Base-by-base conservation (phyloP, 1,284 basidiomycete species). In the Tausonia pullulans region DNA sequence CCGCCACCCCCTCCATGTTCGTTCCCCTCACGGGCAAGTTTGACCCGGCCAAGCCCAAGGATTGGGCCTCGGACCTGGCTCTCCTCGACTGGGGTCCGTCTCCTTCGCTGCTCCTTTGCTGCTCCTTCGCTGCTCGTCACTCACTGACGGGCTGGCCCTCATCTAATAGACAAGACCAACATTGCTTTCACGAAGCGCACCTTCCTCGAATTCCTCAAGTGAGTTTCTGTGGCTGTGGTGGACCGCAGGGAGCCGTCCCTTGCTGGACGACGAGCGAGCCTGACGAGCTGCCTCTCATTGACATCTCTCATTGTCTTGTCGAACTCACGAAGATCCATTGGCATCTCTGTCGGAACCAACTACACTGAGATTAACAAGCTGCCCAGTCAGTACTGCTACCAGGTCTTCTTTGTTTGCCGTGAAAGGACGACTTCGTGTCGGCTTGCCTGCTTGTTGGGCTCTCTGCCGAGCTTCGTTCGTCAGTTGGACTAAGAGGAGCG, bases 171-270 rank as follows among this genome's bases (percentile, higher is more conserved):
- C 45, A 59, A 45, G 44, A 50, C 58, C 27, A n/a, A 50, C 5
- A 57, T 65, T 16, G 54, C 50, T 46, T 65, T 65, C 59, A 56
- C 63, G 10, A 65, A 65, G 60, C 45, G 63, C 5, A 58, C 14
- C 59, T 46, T 65, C 14, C 43, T 65, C 57, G 60, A 65, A 46
- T 65, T 65, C 48, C 52, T 65, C n/a, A 60, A 61, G 63, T 65
- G 6, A 50, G 39, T 44, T 52, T 27, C 27, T 27, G 27, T 27
- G 27, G 27, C 27, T 27, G 27, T 27, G 27, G 27, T 27, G 27
- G 27, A 27, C 27, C 5, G 40, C 5, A 39, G 41, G 2, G 14
- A 44, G 2, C 41, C 6, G n/a, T 52, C 27, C 16, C 27, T n/a
- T 8, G 27, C 51, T 11, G 13, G 9, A 14, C 51, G 13, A 13